These are phyloP conservation scores for Nitzschia sp. DNA, from an alignment of 108 stramenopile genomes.

Conservation along the genomic window DNA sequence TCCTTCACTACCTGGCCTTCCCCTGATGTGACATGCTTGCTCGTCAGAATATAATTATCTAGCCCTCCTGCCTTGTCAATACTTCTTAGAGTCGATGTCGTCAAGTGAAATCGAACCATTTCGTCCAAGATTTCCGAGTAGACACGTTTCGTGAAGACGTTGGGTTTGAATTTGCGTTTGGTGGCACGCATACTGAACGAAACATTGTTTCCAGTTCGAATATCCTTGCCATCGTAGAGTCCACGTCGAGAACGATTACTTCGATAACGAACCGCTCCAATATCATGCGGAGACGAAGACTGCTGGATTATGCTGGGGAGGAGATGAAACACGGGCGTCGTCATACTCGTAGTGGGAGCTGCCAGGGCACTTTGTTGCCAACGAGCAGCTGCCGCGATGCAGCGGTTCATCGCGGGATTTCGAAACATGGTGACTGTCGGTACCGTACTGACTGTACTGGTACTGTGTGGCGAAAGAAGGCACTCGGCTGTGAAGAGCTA, in stretches of 20 bases:
- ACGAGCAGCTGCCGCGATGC: not conserved
- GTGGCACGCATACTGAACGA: slow-evolving; percentile 76
- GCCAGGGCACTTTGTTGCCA: not conserved
- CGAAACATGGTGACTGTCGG: too few species aligned
- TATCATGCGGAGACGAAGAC: slow-evolving; percentile 2
- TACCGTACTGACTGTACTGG: too few species aligned
- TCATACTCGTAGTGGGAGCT: not conserved
- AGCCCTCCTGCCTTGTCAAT: slow-evolving; percentile 87
- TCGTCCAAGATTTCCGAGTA: slow-evolving; percentile 84
- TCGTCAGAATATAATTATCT: slow-evolving; percentile 80
- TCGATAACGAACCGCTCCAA: slow-evolving; percentile 45
- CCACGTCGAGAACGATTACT: slow-evolving; percentile 79
- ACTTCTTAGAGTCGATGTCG: slow-evolving; percentile 65
- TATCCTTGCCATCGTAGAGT: slow-evolving; percentile 81
- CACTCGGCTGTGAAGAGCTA: too few species aligned
- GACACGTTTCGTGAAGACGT: slow-evolving; percentile 65
- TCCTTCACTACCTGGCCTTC: slow-evolving; percentile 45
- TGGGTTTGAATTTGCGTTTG: slow-evolving; percentile 81
- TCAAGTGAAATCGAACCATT: slow-evolving; percentile 83
- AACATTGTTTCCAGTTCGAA: slow-evolving; percentile 77
- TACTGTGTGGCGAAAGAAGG: too few species aligned
- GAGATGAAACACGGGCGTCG: too few species aligned
- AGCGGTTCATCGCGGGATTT: not conserved
- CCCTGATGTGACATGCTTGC: slow-evolving; percentile 51
- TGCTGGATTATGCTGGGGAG: too few species aligned